Percentiles rank a stretch among this genome's conserved stretches.
Conservation (phyloP, 805 yeast genomes). For the Suhomyces canberraensis region DNA sequence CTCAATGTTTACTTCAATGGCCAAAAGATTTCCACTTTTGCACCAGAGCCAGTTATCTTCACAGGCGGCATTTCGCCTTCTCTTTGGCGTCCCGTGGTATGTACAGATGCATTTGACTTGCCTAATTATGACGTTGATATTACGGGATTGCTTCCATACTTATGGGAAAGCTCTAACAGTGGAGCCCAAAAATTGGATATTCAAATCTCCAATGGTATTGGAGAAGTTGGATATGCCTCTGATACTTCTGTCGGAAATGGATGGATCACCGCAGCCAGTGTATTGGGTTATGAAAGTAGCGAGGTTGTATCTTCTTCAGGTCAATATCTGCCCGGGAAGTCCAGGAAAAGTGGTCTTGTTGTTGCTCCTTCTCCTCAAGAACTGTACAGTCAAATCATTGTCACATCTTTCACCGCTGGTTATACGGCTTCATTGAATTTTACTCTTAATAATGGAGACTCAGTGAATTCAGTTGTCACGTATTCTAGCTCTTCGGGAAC, state of each 20-base stretch:
- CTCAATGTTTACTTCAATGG: constrained; percentile 62
- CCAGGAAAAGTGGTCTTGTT: no score
- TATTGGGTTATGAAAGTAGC: constrained; percentile 52
- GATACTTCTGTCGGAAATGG: constrained; percentile 40
- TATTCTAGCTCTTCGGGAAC: neutral
- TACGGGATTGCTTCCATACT: constrained; percentile 63
- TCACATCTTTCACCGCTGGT: constrained; percentile 30
- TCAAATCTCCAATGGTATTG: constrained; percentile 52
- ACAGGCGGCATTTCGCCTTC: constrained; percentile 83
- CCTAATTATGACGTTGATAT: constrained; percentile 68
- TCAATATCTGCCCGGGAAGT: no score
- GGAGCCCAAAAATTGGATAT: constrained; percentile 32
- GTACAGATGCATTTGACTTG: constrained; percentile 69
- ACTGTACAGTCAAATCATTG: constrained; percentile 35
- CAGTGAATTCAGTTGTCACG: constrained; percentile 19
- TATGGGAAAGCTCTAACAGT: constrained; percentile 47
- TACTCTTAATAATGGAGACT: constrained; percentile 37
- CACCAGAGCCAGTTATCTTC: constrained; percentile 72
- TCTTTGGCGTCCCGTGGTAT: constrained; percentile 79
- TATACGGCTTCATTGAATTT: constrained; percentile 35
- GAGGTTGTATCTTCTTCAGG: constrained; percentile 35
- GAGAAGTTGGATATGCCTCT: constrained; percentile 24
- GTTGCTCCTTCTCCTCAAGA: constrained; percentile 42
- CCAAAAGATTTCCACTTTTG: constrained; percentile 52
- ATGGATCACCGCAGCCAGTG: constrained; percentile 60